Base-by-base conservation (phyloP, 2,329 filamentous ascomycete genomes). In the Aspergillus proliferans region DNA sequence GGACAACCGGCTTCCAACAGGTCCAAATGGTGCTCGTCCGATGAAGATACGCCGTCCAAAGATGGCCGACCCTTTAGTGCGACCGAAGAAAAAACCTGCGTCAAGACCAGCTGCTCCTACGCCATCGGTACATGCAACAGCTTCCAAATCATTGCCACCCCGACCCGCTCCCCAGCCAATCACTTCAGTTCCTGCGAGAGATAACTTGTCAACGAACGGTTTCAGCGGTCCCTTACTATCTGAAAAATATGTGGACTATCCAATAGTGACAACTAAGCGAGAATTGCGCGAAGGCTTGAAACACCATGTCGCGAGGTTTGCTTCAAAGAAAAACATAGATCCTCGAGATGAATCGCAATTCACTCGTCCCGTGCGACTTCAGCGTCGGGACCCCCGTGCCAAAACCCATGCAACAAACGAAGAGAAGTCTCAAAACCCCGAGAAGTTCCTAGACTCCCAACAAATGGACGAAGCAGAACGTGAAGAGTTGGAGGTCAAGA, bases 241-340 rank as follows among this genome's bases (percentile, higher is more conserved):
- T 4, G 62, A 66, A 34, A 65, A 59, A 22, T 75, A 71, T 52
- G 62, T 65, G 9, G 84, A 84, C 60, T 84, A 75, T 58, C 88
- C 88, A 12, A 77, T 97, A 15, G 82, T 89, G 55, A 88, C 90
- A 6, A 94, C 88, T 6, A 95, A 94, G 70, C 84, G 85, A 61
- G 83, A 85, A 8, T 70, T 95, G 45, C 78, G 88, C 48, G 86
- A 93, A 58, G 87, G 86, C 5, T 73, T 95, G 51, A 86, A 92
- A 44, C 84, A 90, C 62, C 93, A 98, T 65, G 81, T 95, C 54
- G 91, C 95, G 76, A 85, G 88, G 58, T 84, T 98, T 48, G 78
- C 86, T 53, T 75, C 79, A 46, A 83, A 83, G 59, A 77, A 76
- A 54, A 72, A 64, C n/a, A 71, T 82, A 53, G 85, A 86, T 58